These are phyloP conservation scores for Mucor sp. DNA, from an alignment of 371 early-diverging fungal genomes.

Conservation along the genomic window DNA sequence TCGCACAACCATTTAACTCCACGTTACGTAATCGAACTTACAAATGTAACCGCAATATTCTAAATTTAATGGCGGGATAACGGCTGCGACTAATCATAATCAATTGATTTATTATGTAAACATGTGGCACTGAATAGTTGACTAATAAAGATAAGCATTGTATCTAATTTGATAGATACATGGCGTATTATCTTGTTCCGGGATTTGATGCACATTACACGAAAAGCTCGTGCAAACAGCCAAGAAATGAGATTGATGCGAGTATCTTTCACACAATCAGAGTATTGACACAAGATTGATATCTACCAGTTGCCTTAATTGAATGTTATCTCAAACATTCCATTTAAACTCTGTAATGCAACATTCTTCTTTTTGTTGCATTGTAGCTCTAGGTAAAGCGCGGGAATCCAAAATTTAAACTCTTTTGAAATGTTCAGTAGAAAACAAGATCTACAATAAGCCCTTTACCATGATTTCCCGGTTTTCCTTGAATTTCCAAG, in stretches of 20 bases:
- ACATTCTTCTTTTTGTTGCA: neutral
- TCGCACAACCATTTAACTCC: no score
- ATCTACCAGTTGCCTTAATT: no score
- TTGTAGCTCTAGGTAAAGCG: neutral
- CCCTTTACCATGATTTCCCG: slow-evolving; percentile 3
- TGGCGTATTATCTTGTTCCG: neutral
- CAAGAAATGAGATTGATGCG: no score
- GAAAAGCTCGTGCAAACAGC: no score
- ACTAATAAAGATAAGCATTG: neutral
- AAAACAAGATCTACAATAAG: neutral
- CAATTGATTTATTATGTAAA: neutral
- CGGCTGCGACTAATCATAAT: neutral
- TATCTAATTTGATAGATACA: neutral
- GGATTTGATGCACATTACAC: neutral
- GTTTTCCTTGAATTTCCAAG: neutral
- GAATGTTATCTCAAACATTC: no score
- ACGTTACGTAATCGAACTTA: no score
- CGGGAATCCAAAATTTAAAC: neutral
- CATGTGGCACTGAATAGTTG: neutral
- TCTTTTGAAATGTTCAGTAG: neutral
- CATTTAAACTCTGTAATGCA: neutral
- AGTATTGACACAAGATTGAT: no score
- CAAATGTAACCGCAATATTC: no score
- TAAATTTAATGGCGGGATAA: no score
- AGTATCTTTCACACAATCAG: no score